Percentiles rank a stretch among this genome's conserved stretches.
phyloP scores from a whole-genome alignment of 257 asterid genomes.

The Solanum etuberosum region DNA sequence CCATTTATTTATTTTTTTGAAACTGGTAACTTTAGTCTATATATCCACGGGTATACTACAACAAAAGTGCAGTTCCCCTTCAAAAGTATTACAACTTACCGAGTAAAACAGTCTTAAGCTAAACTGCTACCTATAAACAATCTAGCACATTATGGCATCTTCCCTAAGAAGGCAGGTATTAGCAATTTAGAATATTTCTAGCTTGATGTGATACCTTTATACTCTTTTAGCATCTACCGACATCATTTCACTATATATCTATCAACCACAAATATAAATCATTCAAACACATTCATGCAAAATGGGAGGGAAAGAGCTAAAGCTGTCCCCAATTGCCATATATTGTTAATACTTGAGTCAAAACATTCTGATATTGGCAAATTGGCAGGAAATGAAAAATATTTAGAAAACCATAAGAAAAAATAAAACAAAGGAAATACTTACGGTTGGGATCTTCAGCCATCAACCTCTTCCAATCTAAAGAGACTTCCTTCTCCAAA shows the following conservation, averaged over 20 bases:
- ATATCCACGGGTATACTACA: too few relatives aligned
- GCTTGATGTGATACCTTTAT: neutral
- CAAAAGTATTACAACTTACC: too few relatives aligned
- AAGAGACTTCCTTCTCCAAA: constrained; percentile 52
- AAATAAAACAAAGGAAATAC: constrained; percentile 1
- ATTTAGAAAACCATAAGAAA: neutral
- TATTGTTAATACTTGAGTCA: neutral
- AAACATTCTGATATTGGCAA: neutral
- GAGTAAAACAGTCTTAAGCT: too few relatives aligned
- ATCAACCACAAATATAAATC: neutral
- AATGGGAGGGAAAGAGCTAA: neutral
- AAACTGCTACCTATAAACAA: too few relatives aligned
- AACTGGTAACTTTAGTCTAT: too few relatives aligned
- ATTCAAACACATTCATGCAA: neutral
- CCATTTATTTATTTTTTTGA: too few relatives aligned
- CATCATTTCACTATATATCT: neutral
- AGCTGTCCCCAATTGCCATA: neutral
- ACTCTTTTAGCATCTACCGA: neutral
- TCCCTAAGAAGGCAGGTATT: neutral
- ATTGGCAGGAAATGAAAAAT: neutral
- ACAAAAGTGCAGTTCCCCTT: too few relatives aligned
- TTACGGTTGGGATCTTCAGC: constrained; percentile 57
- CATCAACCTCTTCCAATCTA: constrained; percentile 83
- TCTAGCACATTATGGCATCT: too few relatives aligned
- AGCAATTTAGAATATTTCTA: neutral